Percentiles rank a stretch among this genome's conserved stretches.
Conservation (phyloP, 2,329 filamentous ascomycete species). For the Aplosporella prunicola region DNA sequence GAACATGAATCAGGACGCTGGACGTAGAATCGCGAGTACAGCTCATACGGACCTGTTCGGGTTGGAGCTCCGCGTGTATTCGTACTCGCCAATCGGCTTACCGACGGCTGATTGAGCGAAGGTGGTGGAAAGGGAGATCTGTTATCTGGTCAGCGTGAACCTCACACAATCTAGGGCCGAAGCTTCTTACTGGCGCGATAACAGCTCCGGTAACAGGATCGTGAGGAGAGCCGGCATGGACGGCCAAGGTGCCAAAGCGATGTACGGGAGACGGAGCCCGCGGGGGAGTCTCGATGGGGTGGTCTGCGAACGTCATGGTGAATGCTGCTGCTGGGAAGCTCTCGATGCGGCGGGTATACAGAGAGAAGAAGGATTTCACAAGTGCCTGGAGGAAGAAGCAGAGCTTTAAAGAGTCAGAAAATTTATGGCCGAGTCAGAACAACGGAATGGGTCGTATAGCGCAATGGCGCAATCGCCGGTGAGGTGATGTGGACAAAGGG, state of each 20-base stretch:
- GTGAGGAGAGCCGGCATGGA: constrained; percentile 85
- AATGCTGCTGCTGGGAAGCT: too few species aligned
- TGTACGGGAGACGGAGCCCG: constrained; percentile 64
- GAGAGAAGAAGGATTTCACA: background rate
- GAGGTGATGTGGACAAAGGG: background rate
- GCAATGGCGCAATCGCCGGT: too few species aligned
- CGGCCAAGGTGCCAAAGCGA: constrained; percentile 84
- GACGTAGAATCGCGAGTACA: constrained; percentile 3
- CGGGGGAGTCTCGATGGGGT: constrained; percentile 62
- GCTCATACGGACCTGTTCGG: constrained; percentile 57
- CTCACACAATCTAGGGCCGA: background rate
- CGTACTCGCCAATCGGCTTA: constrained; percentile 76
- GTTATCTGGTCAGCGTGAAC: constrained; percentile 11
- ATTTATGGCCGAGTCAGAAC: too few species aligned
- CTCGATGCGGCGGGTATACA: background rate
- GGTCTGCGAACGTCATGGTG: constrained; percentile 34
- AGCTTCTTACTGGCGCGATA: constrained; percentile 60
- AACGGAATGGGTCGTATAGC: background rate
- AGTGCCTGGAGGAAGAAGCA: background rate
- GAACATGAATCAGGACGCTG: constrained; percentile 7
- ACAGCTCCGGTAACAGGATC: constrained; percentile 90
- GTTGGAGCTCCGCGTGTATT: constrained; percentile 90
- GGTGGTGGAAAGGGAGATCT: constrained; percentile 92
- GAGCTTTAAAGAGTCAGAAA: too few species aligned
- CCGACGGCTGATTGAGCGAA: constrained; percentile 88